Percentiles rank a stretch among this genome's conserved stretches.
Conservation (phyloP, 2,329 filamentous ascomycete species). For the Talaromyces sp. region DNA sequence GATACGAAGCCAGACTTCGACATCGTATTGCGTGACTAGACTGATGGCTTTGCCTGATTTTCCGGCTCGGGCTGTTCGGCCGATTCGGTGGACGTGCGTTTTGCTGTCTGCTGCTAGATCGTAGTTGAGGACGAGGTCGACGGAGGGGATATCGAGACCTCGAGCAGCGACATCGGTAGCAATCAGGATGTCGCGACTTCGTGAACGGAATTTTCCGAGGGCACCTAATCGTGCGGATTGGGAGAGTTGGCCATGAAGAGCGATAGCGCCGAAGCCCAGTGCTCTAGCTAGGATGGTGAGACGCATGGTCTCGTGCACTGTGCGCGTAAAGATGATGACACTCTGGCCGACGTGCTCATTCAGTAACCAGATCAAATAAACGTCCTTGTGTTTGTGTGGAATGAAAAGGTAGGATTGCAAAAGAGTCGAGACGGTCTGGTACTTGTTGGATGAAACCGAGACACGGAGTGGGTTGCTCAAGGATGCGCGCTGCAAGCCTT, state of each 20-base stretch:
- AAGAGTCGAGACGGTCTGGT: slow-evolving; percentile 86
- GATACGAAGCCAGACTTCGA: slow-evolving; percentile 74
- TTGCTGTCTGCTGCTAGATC: slow-evolving; percentile 81
- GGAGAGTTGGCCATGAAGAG: slow-evolving; percentile 84
- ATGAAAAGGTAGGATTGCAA: slow-evolving; percentile 83
- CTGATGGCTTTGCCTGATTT: slow-evolving; percentile 76
- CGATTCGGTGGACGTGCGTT: slow-evolving; percentile 86
- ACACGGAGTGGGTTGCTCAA: slow-evolving; percentile 79
- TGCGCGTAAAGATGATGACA: slow-evolving; percentile 85
- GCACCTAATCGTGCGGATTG: slow-evolving; percentile 83
- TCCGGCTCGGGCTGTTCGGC: slow-evolving; percentile 79
- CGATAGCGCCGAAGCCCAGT: slow-evolving; percentile 84
- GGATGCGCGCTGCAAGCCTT: slow-evolving; percentile 83
- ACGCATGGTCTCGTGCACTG: slow-evolving; percentile 84
- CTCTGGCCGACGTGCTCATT: slow-evolving; percentile 85
- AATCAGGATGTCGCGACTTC: slow-evolving; percentile 69
- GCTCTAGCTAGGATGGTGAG: slow-evolving; percentile 75
- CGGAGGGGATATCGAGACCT: slow-evolving; percentile 87
- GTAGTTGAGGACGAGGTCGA: slow-evolving; percentile 81
- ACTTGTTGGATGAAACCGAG: slow-evolving; percentile 68
- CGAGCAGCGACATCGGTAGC: slow-evolving; percentile 91
- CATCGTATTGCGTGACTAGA: slow-evolving; percentile 81
- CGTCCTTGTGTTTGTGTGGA: slow-evolving; percentile 80
- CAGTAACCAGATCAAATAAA: slow-evolving; percentile 78
- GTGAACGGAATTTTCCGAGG: slow-evolving; percentile 80